Evolutionary conservation across 148 eudicot species (phyloP), one percentile per base, ranked within the genome.

Genomic region (Chenopodium berlandieri): DNA sequence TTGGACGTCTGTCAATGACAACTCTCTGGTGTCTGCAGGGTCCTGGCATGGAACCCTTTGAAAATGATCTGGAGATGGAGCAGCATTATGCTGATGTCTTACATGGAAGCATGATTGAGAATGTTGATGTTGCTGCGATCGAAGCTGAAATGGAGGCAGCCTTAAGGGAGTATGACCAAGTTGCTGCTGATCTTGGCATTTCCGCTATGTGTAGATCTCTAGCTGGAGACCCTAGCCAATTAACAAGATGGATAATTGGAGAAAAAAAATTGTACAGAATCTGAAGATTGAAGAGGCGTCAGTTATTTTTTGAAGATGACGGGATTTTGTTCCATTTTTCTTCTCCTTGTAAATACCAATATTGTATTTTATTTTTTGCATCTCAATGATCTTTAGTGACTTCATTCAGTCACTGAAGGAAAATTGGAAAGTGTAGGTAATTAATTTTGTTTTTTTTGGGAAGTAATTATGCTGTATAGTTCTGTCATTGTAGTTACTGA

Each of bases 81-180:
- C 87, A 89, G 70, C 87, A 92, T 77, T 97, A 94, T 75, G 91
- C 89, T 0, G 92, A 92, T 56, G 79, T 91, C 56, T 86, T 94
- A 25, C 81, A 75, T n/a, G 79, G 79, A 80, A 90, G 88, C 79
- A 86, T 75, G 77, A 82, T 90, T 13, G 93, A 91, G 64, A 82
- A 82, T 68, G 78, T 83, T 40, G 94, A 97, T 81, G 94, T 89
- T 77, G 85, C 87, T 32, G 84, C 88, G 23, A 84, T 88, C 73
- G 97, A 90, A 92, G 91, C 89, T 52, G 98, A 97, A 78, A 91
- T 97, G 99, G 94, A 91, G 86, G 89, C 87, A 30, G 91, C 91
- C 50, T 58, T 97, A 14, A 87, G 84, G 80, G 91, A 89, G 83
- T 97, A 84, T 20, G 86, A 85, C 68, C 87, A 82, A 74, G 87